Conservation (phyloP, 2,329 filamentous ascomycete species). For the Hypoxylon sp. region DNA sequence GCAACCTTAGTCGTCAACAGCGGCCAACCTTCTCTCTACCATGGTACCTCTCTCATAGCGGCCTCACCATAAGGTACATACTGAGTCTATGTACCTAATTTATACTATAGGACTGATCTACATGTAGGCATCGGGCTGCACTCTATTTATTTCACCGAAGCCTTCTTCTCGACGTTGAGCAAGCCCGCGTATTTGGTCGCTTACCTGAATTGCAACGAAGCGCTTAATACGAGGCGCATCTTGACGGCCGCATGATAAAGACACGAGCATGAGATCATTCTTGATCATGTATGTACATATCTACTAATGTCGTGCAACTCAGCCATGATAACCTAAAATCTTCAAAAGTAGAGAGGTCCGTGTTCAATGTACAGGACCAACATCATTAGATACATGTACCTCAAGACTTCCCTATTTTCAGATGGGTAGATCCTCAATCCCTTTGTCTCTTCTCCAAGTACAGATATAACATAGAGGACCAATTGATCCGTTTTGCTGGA, state of each 20-base stretch:
- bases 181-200: conserved; percentile 2
- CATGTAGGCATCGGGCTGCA: neutral
- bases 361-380: neutral
- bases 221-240: conserved; percentile 34
- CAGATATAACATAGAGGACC: conserved; percentile 7
- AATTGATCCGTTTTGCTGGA: conserved; percentile 3
- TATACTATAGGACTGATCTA: neutral
- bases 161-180: neutral
- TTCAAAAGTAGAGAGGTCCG: neutral
- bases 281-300: neutral
- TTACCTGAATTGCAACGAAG: conserved; percentile 32
- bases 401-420: neutral
- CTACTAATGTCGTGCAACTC: conserved; percentile 13
- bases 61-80: neutral
- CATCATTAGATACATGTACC: neutral
- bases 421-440: neutral
- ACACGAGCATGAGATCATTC: conserved; percentile 11
- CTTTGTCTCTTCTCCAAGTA: conserved; percentile 9
- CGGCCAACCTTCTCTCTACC: conserved; percentile 1
- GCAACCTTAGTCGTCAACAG: conserved; percentile 25
- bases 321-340: conserved; percentile 5
- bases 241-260: neutral
- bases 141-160: neutral
- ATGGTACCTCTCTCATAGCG: neutral
- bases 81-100: neutral